Evolutionary conservation across 129 eudicot genomes (phyloP).

Genomic region (Flaveria linearis): DNA sequence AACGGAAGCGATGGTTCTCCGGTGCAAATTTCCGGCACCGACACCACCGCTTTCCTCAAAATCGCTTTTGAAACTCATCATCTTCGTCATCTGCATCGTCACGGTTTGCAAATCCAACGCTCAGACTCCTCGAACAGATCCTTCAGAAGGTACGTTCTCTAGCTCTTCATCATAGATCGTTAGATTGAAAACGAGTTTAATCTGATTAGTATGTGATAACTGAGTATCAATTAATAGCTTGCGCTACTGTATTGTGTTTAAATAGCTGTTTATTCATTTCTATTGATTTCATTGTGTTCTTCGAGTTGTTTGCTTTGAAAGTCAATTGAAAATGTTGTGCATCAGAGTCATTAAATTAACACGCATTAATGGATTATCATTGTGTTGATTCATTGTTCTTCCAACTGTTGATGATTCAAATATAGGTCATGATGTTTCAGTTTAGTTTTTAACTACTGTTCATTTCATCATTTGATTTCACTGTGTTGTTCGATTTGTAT

Average conservation of each 20-base stretch:
- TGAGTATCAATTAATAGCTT: not conserved
- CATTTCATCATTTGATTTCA: too few relatives aligned
- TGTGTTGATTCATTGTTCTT: not conserved
- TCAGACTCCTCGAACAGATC: slow-evolving; percentile 39
- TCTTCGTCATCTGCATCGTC: slow-evolving; percentile 27
- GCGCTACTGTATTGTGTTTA: not conserved
- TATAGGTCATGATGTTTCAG: too few relatives aligned
- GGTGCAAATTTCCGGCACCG: slow-evolving; percentile 20
- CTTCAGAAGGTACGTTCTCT: slow-evolving; percentile 44
- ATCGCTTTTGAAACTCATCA: slow-evolving; percentile 7
- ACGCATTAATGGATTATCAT: not conserved
- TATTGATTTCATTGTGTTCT: not conserved
- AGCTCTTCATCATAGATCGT: slow-evolving; percentile 9
- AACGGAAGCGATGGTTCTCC: slow-evolving; percentile 24
- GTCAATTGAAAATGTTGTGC: not conserved
- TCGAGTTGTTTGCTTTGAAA: not conserved
- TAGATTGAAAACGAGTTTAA: not conserved
- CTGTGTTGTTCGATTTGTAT: too few relatives aligned
- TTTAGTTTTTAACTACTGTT: too few relatives aligned
- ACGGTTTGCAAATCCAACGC: slow-evolving; percentile 7
- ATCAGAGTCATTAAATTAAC: not conserved
- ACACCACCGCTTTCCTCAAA: not conserved
- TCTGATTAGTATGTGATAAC: not conserved
- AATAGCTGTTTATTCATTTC: not conserved
- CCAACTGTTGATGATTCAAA: not conserved